Evolutionary conservation across 1,284 basidiomycete species (phyloP).

Genomic region (Gomphus bonarii): DNA sequence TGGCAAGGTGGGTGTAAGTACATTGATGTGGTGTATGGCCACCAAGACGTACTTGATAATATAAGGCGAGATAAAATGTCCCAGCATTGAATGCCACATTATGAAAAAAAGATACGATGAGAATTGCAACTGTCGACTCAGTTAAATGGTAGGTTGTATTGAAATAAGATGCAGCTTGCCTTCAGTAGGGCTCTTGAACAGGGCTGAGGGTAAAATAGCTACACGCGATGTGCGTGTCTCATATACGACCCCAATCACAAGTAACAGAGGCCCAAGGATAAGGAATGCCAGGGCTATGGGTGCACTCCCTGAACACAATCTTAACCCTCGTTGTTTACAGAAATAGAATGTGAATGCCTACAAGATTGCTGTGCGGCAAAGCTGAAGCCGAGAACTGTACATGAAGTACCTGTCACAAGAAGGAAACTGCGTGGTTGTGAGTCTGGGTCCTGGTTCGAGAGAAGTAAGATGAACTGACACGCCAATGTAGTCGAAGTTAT

Average conservation of each 20-base stretch:
- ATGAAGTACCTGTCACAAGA: slow-evolving; percentile 65
- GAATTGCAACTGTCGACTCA: slow-evolving; percentile 42
- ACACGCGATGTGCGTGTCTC: slow-evolving; percentile 55
- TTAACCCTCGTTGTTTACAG: neutral
- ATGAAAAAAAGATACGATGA: slow-evolving; percentile 63
- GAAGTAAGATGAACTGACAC: slow-evolving; percentile 38
- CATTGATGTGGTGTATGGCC: neutral
- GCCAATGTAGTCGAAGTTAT: slow-evolving; percentile 63
- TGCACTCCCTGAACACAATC: slow-evolving; percentile 39
- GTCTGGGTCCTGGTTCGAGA: slow-evolving; percentile 3
- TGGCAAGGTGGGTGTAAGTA: slow-evolving; percentile 5
- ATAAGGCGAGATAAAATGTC: slow-evolving; percentile 73
- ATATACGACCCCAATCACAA: slow-evolving; percentile 50
- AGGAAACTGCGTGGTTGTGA: slow-evolving; percentile 35
- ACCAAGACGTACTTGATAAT: slow-evolving; percentile 50
- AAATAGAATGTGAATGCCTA: slow-evolving; percentile 27
- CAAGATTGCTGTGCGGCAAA: slow-evolving; percentile 58
- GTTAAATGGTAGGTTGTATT: slow-evolving; percentile 7
- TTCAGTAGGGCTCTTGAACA: slow-evolving; percentile 48
- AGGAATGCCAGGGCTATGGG: slow-evolving; percentile 53
- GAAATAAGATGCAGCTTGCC: slow-evolving; percentile 29
- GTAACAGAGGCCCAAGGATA: slow-evolving; percentile 38
- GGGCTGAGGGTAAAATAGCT: slow-evolving; percentile 56
- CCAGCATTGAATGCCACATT: slow-evolving; percentile 72
- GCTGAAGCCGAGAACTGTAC: slow-evolving; percentile 67